Base-by-base conservation (phyloP, 2,329 filamentous ascomycete genomes). In the Rosellinia necatrix region DNA sequence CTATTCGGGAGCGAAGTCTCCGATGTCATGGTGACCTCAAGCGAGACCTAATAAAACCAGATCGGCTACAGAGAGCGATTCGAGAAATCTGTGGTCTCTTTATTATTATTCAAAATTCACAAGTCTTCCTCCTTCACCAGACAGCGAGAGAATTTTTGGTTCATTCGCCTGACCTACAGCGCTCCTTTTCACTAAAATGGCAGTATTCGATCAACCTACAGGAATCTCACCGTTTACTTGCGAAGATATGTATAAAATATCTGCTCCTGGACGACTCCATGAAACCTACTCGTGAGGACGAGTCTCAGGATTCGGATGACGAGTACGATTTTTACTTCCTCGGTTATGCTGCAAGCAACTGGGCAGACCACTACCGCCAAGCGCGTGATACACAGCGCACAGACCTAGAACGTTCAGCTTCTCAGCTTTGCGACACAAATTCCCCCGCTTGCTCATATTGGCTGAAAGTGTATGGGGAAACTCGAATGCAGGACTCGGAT, bases 11-110 rank as follows among this genome's bases (percentile, higher is more conserved):
- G 41, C 24, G 57, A 80, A 70, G 80, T 84, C 1, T 47, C 17
- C 81, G 84, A 1, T 73, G 84, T 0, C 80, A 83, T 53, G 5
- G 42, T 15, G 43, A 44, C 24, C 44, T 58, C 19, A 32, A 80
- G 87, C 3, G 15, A 46, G 49, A 58, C 19, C 1, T 47, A 10
- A 3, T 21, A 12, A 19, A 27, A 10, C 29, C 5, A n/a, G 15
- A 51, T 15, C 30, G 8, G 15, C 27, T 56, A 13, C 24, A 17
- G n/a, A 22, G 1, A 25, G 40, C 24, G 3, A 46, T 62, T 10
- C 46, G 61, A 47, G 49, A 61, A 30, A 15, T 4, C 0, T 63
- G 61, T 46, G 61, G 61, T 6, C 59, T 63, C 42, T 63, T 63
- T 34, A 34, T 63, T 17, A 25, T 47, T 15, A 32, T 63, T 10